phyloP scores from a whole-genome alignment of 495 filamentous ascomycete genomes.

The Pseudomonodictys pantanalensis region DNA sequence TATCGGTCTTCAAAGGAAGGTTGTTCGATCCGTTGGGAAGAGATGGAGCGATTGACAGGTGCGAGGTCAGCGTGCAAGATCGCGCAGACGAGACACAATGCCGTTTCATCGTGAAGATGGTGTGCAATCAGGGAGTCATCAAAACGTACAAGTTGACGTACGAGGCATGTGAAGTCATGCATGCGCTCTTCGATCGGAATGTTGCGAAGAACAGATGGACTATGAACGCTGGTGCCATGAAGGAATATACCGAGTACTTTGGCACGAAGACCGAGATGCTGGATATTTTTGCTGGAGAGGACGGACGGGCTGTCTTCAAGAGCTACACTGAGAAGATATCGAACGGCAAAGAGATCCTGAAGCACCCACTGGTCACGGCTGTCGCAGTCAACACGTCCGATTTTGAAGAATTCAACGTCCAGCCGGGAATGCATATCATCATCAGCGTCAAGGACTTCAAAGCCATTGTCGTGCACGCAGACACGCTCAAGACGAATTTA shows the following conservation, averaged over 20 bases:
- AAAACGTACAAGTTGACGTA: slow-evolving; percentile 92
- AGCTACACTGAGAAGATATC: slow-evolving; percentile 92
- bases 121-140: slow-evolving; percentile 87
- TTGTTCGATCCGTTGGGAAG: slow-evolving; percentile 60
- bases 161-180: slow-evolving; percentile 74
- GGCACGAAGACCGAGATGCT: slow-evolving; percentile 86
- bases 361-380: slow-evolving; percentile 89
- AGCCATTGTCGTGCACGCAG: slow-evolving; percentile 81
- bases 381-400: slow-evolving; percentile 82
- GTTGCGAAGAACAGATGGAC: slow-evolving; percentile 72
- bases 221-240: slow-evolving; percentile 69
- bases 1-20: slow-evolving; percentile 71
- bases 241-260: slow-evolving; percentile 88
- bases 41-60: slow-evolving; percentile 77
- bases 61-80: slow-evolving; percentile 81
- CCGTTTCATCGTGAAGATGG: slow-evolving; percentile 74
- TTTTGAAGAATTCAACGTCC: slow-evolving; percentile 76
- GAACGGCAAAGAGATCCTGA: slow-evolving; percentile 83
- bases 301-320: slow-evolving; percentile 67
- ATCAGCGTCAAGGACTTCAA: slow-evolving; percentile 95
- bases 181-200: slow-evolving; percentile 78
- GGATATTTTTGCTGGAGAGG: slow-evolving; percentile 75
- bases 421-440: slow-evolving; percentile 78
- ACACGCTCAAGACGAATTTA: slow-evolving; percentile 65
- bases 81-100: slow-evolving; percentile 68